These are phyloP conservation scores for Trypanosomatidae sp. DNA, from an alignment of 208 protist species.

Conservation along the genomic window DNA sequence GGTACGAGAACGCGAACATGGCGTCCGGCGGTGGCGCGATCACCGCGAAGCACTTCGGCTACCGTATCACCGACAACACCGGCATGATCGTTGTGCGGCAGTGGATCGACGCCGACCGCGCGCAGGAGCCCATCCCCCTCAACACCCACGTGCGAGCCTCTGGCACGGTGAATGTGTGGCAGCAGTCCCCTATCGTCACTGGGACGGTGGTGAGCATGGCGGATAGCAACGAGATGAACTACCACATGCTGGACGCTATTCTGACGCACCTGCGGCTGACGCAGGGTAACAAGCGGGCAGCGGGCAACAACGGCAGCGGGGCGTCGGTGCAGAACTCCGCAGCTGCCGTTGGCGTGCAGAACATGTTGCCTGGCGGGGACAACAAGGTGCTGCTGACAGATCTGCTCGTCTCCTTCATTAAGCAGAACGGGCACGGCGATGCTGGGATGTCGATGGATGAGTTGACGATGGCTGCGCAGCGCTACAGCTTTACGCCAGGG, in stretches of 20 bases:
- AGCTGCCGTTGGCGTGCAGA: slow-evolving; percentile 54
- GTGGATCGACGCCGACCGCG: slow-evolving; percentile 74
- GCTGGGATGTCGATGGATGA: slow-evolving; percentile 83
- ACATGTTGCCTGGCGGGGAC: slow-evolving; percentile 70
- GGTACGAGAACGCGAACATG: slow-evolving; percentile 70
- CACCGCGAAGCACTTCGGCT: slow-evolving; percentile 89
- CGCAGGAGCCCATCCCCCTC: slow-evolving; percentile 67
- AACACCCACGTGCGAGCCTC: slow-evolving; percentile 82
- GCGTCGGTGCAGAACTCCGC: slow-evolving; percentile 60
- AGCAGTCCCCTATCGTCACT: slow-evolving; percentile 77
- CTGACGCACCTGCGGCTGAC: slow-evolving; percentile 88
- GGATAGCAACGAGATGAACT: slow-evolving; percentile 91
- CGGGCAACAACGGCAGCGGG: slow-evolving; percentile 45
- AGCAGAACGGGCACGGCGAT: slow-evolving; percentile 55
- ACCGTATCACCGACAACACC: slow-evolving; percentile 85
- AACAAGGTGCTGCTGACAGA: slow-evolving; percentile 76
- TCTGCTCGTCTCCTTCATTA: slow-evolving; percentile 72
- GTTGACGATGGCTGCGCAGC: slow-evolving; percentile 55
- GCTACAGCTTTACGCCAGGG: slow-evolving; percentile 60
- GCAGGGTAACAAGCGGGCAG: slow-evolving; percentile 57
- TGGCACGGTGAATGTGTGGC: slow-evolving; percentile 89
- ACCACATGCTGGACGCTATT: slow-evolving; percentile 86
- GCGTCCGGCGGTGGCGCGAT: slow-evolving; percentile 48
- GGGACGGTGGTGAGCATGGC: slow-evolving; percentile 79
- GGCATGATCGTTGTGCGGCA: slow-evolving; percentile 79